Percentiles rank a stretch among this genome's conserved stretches.
Conservation (phyloP, 2,329 filamentous ascomycete genomes). For the Lachnellula cervina region DNA sequence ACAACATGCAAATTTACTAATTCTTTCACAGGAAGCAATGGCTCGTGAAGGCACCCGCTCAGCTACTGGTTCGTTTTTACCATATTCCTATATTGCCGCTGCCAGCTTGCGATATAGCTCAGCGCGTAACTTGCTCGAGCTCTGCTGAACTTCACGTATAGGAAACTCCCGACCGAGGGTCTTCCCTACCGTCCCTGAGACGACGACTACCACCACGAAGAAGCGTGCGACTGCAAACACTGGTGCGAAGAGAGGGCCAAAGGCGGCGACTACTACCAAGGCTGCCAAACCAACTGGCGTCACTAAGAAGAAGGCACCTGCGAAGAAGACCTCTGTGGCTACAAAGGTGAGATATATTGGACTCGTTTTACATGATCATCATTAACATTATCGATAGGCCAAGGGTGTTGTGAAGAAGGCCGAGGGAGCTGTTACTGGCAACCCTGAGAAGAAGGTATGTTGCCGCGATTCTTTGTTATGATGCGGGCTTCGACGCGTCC, state of each 20-base stretch:
- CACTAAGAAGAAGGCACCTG: slow-evolving; percentile 28
- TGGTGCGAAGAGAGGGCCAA: slow-evolving; percentile 26
- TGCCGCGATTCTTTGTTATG: slow-evolving; percentile 17
- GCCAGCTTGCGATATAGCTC: slow-evolving; percentile 15
- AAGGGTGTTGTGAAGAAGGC: slow-evolving; percentile 32
- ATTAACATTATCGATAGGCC: slow-evolving; percentile 21
- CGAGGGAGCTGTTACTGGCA: slow-evolving; percentile 29
- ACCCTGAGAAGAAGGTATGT: slow-evolving; percentile 36
- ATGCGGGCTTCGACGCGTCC: slow-evolving; percentile 20
- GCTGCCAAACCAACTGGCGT: slow-evolving; percentile 29
- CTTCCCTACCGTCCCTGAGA: slow-evolving; percentile 26
- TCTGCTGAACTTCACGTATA: slow-evolving; percentile 25
- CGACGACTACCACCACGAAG: slow-evolving; percentile 22
- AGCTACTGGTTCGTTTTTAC: slow-evolving; percentile 25
- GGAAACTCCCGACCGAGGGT: slow-evolving; percentile 27
- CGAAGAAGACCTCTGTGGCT: slow-evolving; percentile 29
- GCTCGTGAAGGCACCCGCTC: slow-evolving; percentile 29
- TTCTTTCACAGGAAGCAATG: slow-evolving; percentile 25
- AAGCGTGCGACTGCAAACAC: slow-evolving; percentile 28
- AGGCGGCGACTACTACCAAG: slow-evolving; percentile 32
- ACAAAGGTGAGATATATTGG: slow-evolving; percentile 24
- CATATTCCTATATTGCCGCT: slow-evolving; percentile 7
- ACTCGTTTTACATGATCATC: not conserved
- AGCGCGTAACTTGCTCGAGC: slow-evolving; percentile 20
- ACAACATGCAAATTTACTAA: slow-evolving; percentile 23